Percentiles rank a stretch among this genome's conserved stretches.
These are phyloP conservation scores for Perkinsus marinus DNA, from an alignment of 169 alveolate genomes.

Conservation along the genomic window DNA sequence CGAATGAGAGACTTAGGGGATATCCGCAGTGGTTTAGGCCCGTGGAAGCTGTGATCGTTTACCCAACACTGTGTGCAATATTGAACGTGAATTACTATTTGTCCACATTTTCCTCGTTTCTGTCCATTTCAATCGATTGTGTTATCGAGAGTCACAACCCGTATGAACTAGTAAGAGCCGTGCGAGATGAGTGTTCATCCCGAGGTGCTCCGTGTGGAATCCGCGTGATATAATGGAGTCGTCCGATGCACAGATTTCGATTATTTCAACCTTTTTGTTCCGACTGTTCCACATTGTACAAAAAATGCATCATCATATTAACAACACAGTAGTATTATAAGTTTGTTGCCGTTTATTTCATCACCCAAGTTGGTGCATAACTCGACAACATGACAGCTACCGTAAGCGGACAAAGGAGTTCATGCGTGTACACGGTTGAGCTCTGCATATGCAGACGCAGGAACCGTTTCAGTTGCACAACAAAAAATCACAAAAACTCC, in stretches of 20 bases:
- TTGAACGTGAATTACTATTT: background rate
- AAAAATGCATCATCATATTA: no score
- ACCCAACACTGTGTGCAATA: background rate
- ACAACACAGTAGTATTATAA: no score
- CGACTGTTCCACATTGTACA: no score
- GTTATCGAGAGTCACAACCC: background rate
- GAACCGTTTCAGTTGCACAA: background rate
- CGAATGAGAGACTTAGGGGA: background rate
- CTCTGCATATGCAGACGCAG: background rate
- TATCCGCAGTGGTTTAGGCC: background rate
- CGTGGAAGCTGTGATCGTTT: background rate
- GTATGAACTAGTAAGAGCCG: no score
- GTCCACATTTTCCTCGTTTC: background rate
- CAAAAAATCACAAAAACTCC: background rate
- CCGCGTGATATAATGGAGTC: no score
- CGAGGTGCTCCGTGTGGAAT: no score
- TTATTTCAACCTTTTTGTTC: no score
- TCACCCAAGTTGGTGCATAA: background rate
- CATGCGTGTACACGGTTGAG: background rate
- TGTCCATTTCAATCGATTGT: background rate
- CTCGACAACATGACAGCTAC: background rate
- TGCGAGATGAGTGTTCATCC: no score
- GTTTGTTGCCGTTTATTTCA: no score
- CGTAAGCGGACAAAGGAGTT: background rate
- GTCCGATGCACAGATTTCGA: no score